Percentiles rank a stretch among this genome's conserved stretches.
Conservation (phyloP, 352 stramenopile genomes). For the Globisporangium acanthophoron region DNA sequence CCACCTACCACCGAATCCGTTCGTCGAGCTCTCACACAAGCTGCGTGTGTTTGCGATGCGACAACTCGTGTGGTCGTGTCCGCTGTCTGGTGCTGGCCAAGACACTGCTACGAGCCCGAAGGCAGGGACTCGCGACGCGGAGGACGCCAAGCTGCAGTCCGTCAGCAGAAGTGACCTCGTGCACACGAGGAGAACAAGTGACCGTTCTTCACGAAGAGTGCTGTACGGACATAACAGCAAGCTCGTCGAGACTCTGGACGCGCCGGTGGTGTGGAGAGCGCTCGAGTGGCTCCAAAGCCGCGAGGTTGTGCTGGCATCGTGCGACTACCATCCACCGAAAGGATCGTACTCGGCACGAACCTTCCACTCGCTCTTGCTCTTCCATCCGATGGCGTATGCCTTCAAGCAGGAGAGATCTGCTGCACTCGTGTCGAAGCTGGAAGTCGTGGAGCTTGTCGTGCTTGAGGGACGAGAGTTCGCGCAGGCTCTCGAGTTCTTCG, state of each 20-base stretch:
- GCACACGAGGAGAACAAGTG: no score
- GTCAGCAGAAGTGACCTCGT: not conserved
- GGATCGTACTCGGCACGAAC: slow-evolving; percentile 34
- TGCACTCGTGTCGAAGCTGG: slow-evolving; percentile 7
- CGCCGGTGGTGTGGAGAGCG: slow-evolving; percentile 4
- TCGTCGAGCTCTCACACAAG: slow-evolving; percentile 28
- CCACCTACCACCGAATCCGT: slow-evolving; percentile 42
- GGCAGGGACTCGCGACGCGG: not conserved
- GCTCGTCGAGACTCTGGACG: slow-evolving; percentile 16
- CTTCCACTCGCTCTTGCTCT: slow-evolving; percentile 21
- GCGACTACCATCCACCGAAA: slow-evolving; percentile 27
- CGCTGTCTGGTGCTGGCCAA: not conserved
- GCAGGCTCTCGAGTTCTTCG: slow-evolving; percentile 34
- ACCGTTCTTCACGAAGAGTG: not conserved
- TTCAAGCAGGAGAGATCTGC: not conserved
- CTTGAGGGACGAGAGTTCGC: slow-evolving; percentile 26
- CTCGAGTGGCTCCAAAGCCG: slow-evolving; percentile 20
- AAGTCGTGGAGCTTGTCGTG: slow-evolving; percentile 37
- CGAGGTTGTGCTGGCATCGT: slow-evolving; percentile 15
- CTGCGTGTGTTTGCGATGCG: slow-evolving; percentile 34
- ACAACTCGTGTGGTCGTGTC: slow-evolving; percentile 21
- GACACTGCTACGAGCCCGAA: not conserved
- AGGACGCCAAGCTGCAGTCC: not conserved
- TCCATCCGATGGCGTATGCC: slow-evolving; percentile 1
- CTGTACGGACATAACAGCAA: slow-evolving; percentile 13